These are phyloP conservation scores for Trypanosoma scelopori DNA, from an alignment of 208 protist genomes.

Conservation along the genomic window DNA sequence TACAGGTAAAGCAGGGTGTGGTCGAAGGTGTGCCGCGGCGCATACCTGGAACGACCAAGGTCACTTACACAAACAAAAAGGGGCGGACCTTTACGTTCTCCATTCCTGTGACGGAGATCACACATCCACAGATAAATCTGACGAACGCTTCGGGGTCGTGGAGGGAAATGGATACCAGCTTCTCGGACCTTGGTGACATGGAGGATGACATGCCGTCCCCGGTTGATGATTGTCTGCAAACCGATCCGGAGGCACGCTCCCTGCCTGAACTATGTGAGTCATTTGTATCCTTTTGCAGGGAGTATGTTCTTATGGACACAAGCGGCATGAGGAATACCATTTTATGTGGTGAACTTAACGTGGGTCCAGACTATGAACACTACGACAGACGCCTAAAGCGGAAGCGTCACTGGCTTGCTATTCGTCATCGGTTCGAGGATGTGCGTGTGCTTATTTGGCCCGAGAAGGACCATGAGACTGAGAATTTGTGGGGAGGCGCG, in stretches of 20 bases:
- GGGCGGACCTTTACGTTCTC: constrained; percentile 83
- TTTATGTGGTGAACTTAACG: constrained; percentile 73
- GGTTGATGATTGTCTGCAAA: constrained; percentile 57
- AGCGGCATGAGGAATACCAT: constrained; percentile 76
- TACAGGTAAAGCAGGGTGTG: constrained; percentile 58
- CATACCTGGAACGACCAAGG: constrained; percentile 82
- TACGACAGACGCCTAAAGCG: constrained; percentile 78
- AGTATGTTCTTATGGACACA: constrained; percentile 87
- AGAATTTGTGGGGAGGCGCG: not conserved
- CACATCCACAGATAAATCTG: constrained; percentile 62
- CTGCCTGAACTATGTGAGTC: constrained; percentile 36
- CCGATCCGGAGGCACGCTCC: constrained; percentile 25
- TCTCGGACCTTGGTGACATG: constrained; percentile 74
- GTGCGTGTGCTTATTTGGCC: constrained; percentile 80
- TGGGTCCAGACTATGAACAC: constrained; percentile 81
- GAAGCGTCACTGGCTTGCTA: constrained; percentile 73
- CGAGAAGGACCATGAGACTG: constrained; percentile 1
- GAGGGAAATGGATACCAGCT: constrained; percentile 79
- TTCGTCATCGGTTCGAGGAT: constrained; percentile 75
- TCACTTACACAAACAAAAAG: constrained; percentile 84
- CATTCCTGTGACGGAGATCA: constrained; percentile 74
- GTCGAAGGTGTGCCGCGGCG: constrained; percentile 38
- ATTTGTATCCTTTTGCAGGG: constrained; percentile 66
- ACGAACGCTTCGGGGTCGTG: constrained; percentile 39
- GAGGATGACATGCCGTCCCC: constrained; percentile 81